Conservation (phyloP, 2,329 filamentous ascomycete species). For the Helminthosporium solani region DNA sequence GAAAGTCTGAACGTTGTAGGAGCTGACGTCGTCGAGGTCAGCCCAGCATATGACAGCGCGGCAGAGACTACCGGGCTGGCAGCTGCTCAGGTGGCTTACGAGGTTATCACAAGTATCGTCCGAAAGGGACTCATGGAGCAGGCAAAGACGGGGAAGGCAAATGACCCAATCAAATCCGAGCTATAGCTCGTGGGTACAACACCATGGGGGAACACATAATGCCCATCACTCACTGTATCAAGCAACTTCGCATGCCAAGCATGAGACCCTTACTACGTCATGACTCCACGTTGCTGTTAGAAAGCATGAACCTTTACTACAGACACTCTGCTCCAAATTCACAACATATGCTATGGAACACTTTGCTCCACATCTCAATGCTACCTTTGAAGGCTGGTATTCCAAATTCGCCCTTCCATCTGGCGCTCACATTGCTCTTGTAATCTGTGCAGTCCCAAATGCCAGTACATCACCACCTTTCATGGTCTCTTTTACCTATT, state of each 20-base stretch:
- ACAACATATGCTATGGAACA: no score
- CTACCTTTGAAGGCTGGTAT: constrained; percentile 54
- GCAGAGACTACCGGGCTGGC: constrained; percentile 82
- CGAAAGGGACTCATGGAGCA: constrained; percentile 55
- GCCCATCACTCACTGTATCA: neutral
- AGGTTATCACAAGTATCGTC: constrained; percentile 77
- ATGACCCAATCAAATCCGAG: constrained; percentile 28
- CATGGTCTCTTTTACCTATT: constrained; percentile 54
- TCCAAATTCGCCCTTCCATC: constrained; percentile 52
- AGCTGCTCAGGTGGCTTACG: constrained; percentile 80
- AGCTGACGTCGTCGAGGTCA: constrained; percentile 87
- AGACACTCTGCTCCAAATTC: no score
- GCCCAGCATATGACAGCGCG: constrained; percentile 77
- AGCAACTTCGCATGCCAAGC: constrained; percentile 8
- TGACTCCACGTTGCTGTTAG: constrained; percentile 1
- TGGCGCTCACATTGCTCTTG: constrained; percentile 48
- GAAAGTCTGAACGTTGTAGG: constrained; percentile 83
- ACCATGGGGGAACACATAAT: neutral
- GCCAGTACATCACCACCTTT: constrained; percentile 42
- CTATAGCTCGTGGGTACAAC: constrained; percentile 12
- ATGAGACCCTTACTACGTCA: constrained; percentile 8
- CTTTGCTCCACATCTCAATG: constrained; percentile 43
- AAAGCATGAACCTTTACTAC: no score
- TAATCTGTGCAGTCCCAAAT: constrained; percentile 50
- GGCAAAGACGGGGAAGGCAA: constrained; percentile 24